Conservation (phyloP, 108 stramenopile genomes). For the Skeletonema menzelii region DNA sequence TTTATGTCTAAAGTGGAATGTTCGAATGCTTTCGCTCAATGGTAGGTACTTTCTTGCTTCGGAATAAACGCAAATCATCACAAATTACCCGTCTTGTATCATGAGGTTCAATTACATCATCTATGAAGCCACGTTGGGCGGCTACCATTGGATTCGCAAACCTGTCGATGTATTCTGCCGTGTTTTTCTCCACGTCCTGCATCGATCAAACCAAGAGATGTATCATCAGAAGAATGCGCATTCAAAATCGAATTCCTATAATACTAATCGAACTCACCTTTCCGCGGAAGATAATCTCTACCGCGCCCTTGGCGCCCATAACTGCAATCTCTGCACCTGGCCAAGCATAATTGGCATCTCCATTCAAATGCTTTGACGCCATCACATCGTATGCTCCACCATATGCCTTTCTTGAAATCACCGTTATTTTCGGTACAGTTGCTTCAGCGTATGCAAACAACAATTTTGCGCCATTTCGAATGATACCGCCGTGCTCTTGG, state of each 20-base stretch:
- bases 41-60: conserved; percentile 80
- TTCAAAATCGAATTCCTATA: not conserved
- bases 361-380: conserved; percentile 97
- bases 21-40: conserved; percentile 94
- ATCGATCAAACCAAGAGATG: conserved; percentile 2
- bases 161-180: conserved; percentile 86
- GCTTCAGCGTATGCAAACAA: conserved; percentile 99
- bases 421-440: conserved; percentile 97
- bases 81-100: conserved; percentile 89
- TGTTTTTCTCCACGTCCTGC: conserved; percentile 90
- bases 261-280: conserved; percentile 51
- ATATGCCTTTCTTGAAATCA: conserved; percentile 99
- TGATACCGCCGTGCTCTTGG: conserved; percentile 94
- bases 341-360: conserved; percentile 99
- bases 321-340: conserved; percentile 97
- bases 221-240: not conserved
- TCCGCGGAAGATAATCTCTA: conserved; percentile 98
- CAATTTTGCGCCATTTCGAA: conserved; percentile 97
- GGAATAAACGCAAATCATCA: conserved; percentile 91
- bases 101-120: conserved; percentile 96
- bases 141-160: conserved; percentile 97
- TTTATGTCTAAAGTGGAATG: conserved; percentile 93
- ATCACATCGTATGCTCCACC: conserved; percentile 99
- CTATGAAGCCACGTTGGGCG: conserved; percentile 94
- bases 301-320: conserved; percentile 99